phyloP scores from a whole-genome alignment of 2,329 filamentous ascomycete species.

The Nothophaeocryptopus gaeumannii region DNA sequence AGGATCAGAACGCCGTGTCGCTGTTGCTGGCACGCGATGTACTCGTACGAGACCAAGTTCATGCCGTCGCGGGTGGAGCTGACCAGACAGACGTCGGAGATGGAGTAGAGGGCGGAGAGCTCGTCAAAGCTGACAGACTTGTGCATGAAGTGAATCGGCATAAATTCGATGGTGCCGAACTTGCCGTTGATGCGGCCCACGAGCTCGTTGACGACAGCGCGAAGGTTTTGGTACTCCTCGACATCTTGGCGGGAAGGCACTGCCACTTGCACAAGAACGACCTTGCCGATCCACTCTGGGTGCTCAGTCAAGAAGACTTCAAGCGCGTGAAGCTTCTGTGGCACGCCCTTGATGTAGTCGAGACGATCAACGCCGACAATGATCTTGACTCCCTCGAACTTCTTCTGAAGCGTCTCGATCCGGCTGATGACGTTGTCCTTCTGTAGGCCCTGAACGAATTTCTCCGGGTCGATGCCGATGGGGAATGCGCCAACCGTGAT shows the following conservation, averaged over 20 bases:
- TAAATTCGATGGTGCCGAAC: conserved; percentile 96
- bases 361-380: conserved; percentile 95
- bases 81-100: conserved; percentile 88
- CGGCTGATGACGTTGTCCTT: conserved; percentile 83
- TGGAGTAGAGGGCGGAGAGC: conserved; percentile 86
- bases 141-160: conserved; percentile 98
- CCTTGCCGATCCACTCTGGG: conserved; percentile 96
- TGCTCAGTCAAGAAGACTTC: conserved; percentile 97
- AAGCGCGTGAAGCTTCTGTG: conserved; percentile 92
- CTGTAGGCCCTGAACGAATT: conserved; percentile 85
- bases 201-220: conserved; percentile 92
- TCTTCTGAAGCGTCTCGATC: conserved; percentile 78
- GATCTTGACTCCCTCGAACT: conserved; percentile 93
- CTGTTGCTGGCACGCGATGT: conserved; percentile 89
- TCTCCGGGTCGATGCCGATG: conserved; percentile 96
- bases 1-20: conserved; percentile 91
- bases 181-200: conserved; percentile 96
- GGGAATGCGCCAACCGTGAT: conserved; percentile 93
- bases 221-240: conserved; percentile 95
- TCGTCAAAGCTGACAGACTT: conserved; percentile 95
- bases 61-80: conserved; percentile 97
- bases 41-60: conserved; percentile 98
- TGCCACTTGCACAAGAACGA: conserved; percentile 92
- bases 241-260: conserved; percentile 94
- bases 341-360: conserved; percentile 98